These are phyloP conservation scores for Calocybe cyanea DNA, from an alignment of 768 basidiomycete species.

Conservation along the genomic window DNA sequence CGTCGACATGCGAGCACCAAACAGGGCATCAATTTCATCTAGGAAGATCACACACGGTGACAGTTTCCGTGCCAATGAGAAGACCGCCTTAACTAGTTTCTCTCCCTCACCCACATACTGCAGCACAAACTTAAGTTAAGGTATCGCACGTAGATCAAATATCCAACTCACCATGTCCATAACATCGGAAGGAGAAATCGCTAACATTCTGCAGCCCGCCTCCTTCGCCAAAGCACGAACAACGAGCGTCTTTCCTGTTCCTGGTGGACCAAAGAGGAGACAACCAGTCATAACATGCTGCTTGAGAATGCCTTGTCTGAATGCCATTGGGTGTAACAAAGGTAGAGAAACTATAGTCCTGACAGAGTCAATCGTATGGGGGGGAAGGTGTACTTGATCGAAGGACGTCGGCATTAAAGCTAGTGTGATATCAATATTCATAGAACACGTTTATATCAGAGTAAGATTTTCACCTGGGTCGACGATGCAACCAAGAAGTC, in stretches of 20 bases:
- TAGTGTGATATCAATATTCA: conserved; percentile 23
- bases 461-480: conserved; percentile 50
- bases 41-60: conserved; percentile 93
- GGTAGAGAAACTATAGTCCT: conserved; percentile 90
- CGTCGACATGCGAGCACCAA: conserved; percentile 78
- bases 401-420: conserved; percentile 81
- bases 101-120: conserved; percentile 90
- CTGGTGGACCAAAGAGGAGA: conserved; percentile 89
- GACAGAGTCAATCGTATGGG: conserved; percentile 87
- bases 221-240: conserved; percentile 91
- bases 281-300: conserved; percentile 91
- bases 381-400: conserved; percentile 81
- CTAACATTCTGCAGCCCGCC: conserved; percentile 91
- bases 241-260: conserved; percentile 84
- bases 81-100: conserved; percentile 85
- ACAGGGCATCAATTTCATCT: conserved; percentile 92
- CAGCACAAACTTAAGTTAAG: not conserved
- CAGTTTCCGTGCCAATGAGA: conserved; percentile 78
- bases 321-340: conserved; percentile 81
- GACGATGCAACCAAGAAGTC: conserved; percentile 81
- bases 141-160: not conserved
- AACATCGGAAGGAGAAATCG: conserved; percentile 87
- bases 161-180: conserved; percentile 80
- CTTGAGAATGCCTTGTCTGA: conserved; percentile 84
- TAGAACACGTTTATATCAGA: conserved; percentile 5